Evolutionary conservation across 306 rosid species (phyloP), one percentile per base, ranked within the genome.

Genomic region (Vicia faba): DNA sequence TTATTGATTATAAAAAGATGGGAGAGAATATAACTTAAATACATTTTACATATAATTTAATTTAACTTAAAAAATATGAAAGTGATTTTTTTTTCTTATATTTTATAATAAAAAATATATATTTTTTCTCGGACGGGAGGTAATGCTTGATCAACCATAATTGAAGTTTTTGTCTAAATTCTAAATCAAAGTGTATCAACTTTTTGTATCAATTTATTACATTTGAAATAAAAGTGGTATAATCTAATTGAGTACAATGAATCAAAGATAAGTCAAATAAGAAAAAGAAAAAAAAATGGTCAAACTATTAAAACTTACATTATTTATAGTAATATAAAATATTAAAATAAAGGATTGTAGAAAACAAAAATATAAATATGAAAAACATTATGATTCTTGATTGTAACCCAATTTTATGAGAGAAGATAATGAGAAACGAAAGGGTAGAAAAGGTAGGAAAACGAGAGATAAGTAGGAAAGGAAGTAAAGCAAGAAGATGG

Each of bases 401-500:
- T 12, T 20, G 2, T 20, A 20, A 1, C 6, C 18, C 50, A 19
- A 5, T 18, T 19, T 20, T 10, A 23, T 51, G 0, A 0, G 11
- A 25, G 61, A 55, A 26, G 2, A 61, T 1, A 33, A 11, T 12
- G 67, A 26, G 4, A 13, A 13, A 4, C 0, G 61, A 69, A 13
- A 15, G 31, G 8, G 29, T 25, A 11, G 5, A 3, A 46, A 43
- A 28, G 19, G 29, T 35, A 12, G 5, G 5, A 39, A 35, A 28
- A 35, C 66, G 68, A 15, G 39, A 46, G 0, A 74, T 78, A 3
- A 77, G 95, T 28, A 86, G 81, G 82, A 91, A 88, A 75, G 89
- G 82, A 1, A 64, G 69, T 2, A 84, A 87, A 3, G 82, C 82
- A 2, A 75, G 96, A 63, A 66, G 86, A 11, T 88, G 95, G 97